These are phyloP conservation scores for Trichoderma aggressivum DNA, from an alignment of 2,329 filamentous ascomycete species.

Conservation along the genomic window DNA sequence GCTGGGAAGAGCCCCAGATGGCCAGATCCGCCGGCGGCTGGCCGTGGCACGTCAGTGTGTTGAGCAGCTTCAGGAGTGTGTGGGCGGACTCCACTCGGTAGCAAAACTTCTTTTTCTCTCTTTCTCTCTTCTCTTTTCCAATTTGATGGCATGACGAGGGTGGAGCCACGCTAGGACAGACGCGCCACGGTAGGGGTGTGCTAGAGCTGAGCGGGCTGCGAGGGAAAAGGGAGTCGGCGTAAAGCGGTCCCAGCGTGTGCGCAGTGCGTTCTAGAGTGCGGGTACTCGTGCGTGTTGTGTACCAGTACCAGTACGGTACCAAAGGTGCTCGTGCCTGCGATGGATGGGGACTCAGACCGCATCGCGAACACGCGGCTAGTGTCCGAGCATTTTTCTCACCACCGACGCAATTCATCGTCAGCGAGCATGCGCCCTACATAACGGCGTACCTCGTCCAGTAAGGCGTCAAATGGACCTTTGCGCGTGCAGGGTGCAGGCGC, in stretches of 20 bases:
- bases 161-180: neutral
- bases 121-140: neutral
- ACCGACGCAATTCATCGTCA: slow-evolving; percentile 7
- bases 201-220: neutral
- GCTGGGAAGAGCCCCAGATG: slow-evolving; percentile 16
- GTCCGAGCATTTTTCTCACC: slow-evolving; percentile 1
- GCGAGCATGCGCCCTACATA: slow-evolving; percentile 7
- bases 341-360: neutral
- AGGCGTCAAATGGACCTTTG: neutral
- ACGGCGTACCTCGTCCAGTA: neutral
- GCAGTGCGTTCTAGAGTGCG: neutral
- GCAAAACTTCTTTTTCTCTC: slow-evolving; percentile 6
- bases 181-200: slow-evolving; percentile 6
- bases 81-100: neutral
- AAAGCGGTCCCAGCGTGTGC: neutral
- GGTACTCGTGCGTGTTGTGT: neutral
- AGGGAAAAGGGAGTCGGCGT: neutral
- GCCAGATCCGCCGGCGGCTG: slow-evolving; percentile 24
- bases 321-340: neutral
- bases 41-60: slow-evolving; percentile 18
- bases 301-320: neutral
- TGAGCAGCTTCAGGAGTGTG: slow-evolving; percentile 7
- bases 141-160: neutral
- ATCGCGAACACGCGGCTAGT: slow-evolving; percentile 18
- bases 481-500: neutral